Percentiles rank a stretch among this genome's conserved stretches.
These are phyloP conservation scores for Hanseniaspora vineae DNA, from an alignment of 805 yeast species.

Conservation along the genomic window DNA sequence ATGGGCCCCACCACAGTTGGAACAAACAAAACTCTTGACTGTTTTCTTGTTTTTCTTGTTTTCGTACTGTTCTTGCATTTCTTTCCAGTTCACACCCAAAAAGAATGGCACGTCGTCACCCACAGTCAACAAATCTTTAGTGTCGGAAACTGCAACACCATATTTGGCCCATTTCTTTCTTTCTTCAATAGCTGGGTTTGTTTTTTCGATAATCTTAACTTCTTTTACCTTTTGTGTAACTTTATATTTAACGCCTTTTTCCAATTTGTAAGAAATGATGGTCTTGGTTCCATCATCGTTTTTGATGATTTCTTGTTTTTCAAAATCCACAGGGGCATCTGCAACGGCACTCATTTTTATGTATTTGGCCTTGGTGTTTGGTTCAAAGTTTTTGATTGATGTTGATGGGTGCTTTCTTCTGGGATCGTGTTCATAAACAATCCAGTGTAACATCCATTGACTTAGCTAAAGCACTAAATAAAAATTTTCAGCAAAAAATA, in stretches of 20 bases:
- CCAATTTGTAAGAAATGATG: slow-evolving; percentile 60
- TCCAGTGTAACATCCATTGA: too few species aligned
- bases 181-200: slow-evolving; percentile 73
- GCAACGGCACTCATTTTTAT: slow-evolving; percentile 32
- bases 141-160: slow-evolving; percentile 77
- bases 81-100: slow-evolving; percentile 67
- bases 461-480: too few species aligned
- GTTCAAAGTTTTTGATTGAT: too few species aligned
- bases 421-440: too few species aligned
- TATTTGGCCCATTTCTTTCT: slow-evolving; percentile 82
- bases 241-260: slow-evolving; percentile 74
- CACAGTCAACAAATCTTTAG: slow-evolving; percentile 36
- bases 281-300: slow-evolving; percentile 88
- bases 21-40: slow-evolving; percentile 47
- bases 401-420: too few species aligned
- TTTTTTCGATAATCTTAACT: slow-evolving; percentile 64
- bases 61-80: slow-evolving; percentile 61
- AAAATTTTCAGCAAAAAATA: too few species aligned
- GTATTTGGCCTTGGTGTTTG: neutral
- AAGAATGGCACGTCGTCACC: slow-evolving; percentile 74
- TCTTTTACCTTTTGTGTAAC: slow-evolving; percentile 77
- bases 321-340: slow-evolving; percentile 42
- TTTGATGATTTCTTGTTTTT: slow-evolving; percentile 58
- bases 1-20: slow-evolving; percentile 90
- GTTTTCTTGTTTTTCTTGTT: slow-evolving; percentile 34